Evolutionary conservation across 108 stramenopile genomes (phyloP), one percentile per base, ranked within the genome.

Genomic region (Halocafeteria seosinensis): DNA sequence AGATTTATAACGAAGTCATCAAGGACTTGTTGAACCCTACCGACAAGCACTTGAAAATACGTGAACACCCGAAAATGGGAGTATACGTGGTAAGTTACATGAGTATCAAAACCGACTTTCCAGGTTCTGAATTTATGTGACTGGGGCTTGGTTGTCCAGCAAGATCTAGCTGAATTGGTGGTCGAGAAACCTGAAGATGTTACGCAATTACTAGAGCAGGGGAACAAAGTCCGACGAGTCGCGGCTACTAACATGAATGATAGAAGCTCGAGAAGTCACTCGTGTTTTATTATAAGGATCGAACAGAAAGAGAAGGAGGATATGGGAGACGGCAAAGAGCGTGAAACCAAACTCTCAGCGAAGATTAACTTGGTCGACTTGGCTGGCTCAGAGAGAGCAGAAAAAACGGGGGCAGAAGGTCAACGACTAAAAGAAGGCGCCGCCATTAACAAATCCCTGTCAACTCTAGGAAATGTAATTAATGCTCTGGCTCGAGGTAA

Each of bases 1-100:
- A 99, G 69, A 95, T 99, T 60, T 99, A 99, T 80, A 96, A 99
- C 71, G 98, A 99, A 75, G 87, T 92, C 57, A 90, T 99, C 3
- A 71, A 89, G 2, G 98, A 99, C 76, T 73, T 99, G 62, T 79
- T 99, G 37, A 81, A 80, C 67, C 80, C 81, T 3, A 67, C 60
- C 50, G 77, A 78, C 0, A 78, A 74, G 60, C 38, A 75, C 34
- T 62, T 83, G 37, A 62, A 79, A 50, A 82, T 98, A 37, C 75
- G 93, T 3, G 94, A 96, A 74, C 90, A 94, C 76, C 90, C 90
- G 24, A 76, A 81, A 3, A 74, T 83, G 36, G 98, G 98, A 37
- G 90, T 97, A 2, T 95, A 91, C 77, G 90, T 99, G 37, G n/a
- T n/a, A n/a, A n/a, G n/a, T n/a, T n/a, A n/a, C n/a, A n/a, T n/a